Conservation (phyloP, 257 asterid genomes). For the Forsythia viridissima region DNA sequence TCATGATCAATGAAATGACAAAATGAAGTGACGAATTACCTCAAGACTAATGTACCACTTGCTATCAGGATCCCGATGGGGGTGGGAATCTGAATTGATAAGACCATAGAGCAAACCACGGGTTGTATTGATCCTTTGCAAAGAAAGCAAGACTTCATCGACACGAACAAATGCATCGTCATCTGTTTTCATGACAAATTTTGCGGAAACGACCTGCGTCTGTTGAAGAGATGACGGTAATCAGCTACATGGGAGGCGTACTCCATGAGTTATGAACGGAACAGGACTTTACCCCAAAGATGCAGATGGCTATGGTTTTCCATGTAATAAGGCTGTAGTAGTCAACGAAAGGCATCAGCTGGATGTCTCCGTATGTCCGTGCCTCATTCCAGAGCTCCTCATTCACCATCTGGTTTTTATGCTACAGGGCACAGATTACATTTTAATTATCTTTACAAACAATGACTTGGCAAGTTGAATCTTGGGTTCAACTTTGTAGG, state of each 20-base stretch:
- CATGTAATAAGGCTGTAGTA: slow-evolving; percentile 89
- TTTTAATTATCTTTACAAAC: slow-evolving; percentile 8
- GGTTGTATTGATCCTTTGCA: slow-evolving; percentile 47
- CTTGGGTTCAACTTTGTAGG: not conserved
- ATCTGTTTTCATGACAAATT: slow-evolving; percentile 95
- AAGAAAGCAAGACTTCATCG: slow-evolving; percentile 77
- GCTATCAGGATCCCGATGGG: slow-evolving; percentile 82
- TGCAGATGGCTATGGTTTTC: slow-evolving; percentile 91
- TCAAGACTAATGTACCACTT: slow-evolving; percentile 96
- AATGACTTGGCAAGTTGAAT: not conserved
- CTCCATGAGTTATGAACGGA: slow-evolving; percentile 35
- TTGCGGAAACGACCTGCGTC: slow-evolving; percentile 81
- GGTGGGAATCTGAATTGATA: slow-evolving; percentile 78
- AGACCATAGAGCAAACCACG: slow-evolving; percentile 91
- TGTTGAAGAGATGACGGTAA: slow-evolving; percentile 57
- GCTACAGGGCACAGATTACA: slow-evolving; percentile 49
- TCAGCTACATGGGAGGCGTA: slow-evolving; percentile 32
- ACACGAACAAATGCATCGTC: slow-evolving; percentile 98
- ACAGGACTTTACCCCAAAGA: slow-evolving; percentile 78
- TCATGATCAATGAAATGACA: not conserved
- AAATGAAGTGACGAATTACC: slow-evolving; percentile 45
- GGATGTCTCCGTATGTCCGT: slow-evolving; percentile 78
- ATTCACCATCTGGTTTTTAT: slow-evolving; percentile 94
- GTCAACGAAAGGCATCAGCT: slow-evolving; percentile 95
- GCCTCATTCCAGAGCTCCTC: slow-evolving; percentile 98